A percentile compares a stretch with the other conserved stretches of the same genome.
phyloP scores from a whole-genome alignment of 2,329 filamentous ascomycete species.

The Hypoxylon sp. region DNA sequence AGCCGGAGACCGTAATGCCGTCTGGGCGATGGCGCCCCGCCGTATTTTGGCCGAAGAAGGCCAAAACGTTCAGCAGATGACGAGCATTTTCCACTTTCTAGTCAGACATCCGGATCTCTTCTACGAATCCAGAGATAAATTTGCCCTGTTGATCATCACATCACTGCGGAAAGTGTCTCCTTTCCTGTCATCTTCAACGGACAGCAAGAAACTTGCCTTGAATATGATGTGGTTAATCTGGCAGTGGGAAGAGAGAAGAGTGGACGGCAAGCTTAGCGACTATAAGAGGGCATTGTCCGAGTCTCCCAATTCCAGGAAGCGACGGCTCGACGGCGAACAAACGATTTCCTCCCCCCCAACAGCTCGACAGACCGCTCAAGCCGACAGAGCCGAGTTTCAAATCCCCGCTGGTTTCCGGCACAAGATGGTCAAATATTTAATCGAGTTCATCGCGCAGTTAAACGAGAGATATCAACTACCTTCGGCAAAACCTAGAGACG shows the following conservation, averaged over 20 bases:
- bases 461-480: constrained; percentile 86
- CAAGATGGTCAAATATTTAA: constrained; percentile 92
- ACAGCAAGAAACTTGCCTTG: constrained; percentile 90
- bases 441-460: constrained; percentile 92
- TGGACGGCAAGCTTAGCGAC: constrained; percentile 68
- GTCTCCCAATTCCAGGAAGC: constrained; percentile 80
- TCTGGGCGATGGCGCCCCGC: constrained; percentile 91
- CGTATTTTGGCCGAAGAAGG: constrained; percentile 94
- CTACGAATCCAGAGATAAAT: constrained; percentile 93
- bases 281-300: constrained; percentile 64
- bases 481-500: constrained; percentile 74
- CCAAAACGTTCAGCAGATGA: constrained; percentile 94
- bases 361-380: constrained; percentile 58
- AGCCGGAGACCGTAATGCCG: constrained; percentile 76
- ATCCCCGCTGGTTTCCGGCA: constrained; percentile 76
- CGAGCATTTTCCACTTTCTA: constrained; percentile 96
- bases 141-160: constrained; percentile 87
- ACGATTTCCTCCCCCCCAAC: constrained; percentile 67
- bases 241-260: constrained; percentile 89
- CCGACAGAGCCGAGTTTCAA: constrained; percentile 73
- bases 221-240: constrained; percentile 92
- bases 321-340: constrained; percentile 77
- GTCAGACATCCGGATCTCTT: constrained; percentile 93
- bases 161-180: constrained; percentile 89
- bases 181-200: constrained; percentile 85